Evolutionary conservation across 108 stramenopile species (phyloP), one percentile per base, ranked within the genome.

Genomic region (Cyclotella cryptica): DNA sequence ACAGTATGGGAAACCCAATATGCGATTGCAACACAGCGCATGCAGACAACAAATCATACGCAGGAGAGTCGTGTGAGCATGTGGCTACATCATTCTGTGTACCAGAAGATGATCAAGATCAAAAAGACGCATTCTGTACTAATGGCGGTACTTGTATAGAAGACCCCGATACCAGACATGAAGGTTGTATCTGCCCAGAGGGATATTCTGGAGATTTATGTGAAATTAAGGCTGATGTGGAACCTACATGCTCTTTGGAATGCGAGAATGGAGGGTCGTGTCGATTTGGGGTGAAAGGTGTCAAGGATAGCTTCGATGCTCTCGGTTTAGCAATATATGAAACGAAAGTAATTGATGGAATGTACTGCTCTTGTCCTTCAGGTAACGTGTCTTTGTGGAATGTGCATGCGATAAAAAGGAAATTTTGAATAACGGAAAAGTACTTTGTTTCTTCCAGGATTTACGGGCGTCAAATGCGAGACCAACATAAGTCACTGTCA

Each of bases 381-480:
- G 35, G 35, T 35, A 35, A 35, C 4, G 6, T 35, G 35, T 5
- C 35, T 35, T 35, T 35, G 2, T 35, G 35, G 35, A 5, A 35
- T 35, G 6, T 35, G 35, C 35, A 35, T 35, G 35, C 35, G 6
- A 35, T 2, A 35, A 35, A 35, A 35, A 35, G 6, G 35, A 35
- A 2, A 35, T 6, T 6, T 35, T 35, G 35, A 35, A 6, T 35
- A 35, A 35, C 6, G 4, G 35, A 35, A 35, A 35, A 35, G 4
- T 5, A 2, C 6, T 2, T 6, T 35, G 4, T 35, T 35, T 35
- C 35, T 35, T 39, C 42, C 19, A 17, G 87, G 87, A 8, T 89
- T 68, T 64, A 85, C 87, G 1, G 89, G 89, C 45, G 60, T 89
- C 51, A 84, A 86, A 52, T 89, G 89, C 57, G 89, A 89, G 60